Percentiles rank a stretch among this genome's conserved stretches.
These are phyloP conservation scores for Aegilops umbellulata DNA, from an alignment of 176 grass and related monocot species.

Conservation along the genomic window DNA sequence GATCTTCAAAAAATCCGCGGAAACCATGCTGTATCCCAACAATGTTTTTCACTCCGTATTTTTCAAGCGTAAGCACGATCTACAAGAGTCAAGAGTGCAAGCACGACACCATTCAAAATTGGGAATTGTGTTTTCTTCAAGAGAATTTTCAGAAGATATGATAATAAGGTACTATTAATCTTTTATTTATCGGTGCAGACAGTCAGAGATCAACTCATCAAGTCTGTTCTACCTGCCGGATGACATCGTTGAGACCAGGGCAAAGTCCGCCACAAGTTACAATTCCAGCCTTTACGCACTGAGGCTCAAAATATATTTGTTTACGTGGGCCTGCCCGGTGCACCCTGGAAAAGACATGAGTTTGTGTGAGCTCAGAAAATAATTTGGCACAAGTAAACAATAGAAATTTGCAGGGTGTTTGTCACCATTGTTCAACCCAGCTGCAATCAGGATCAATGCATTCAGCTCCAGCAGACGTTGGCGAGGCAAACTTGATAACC, in stretches of 20 bases:
- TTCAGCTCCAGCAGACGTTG: conserved; percentile 86
- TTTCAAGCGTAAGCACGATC: conserved; percentile 98
- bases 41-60: conserved; percentile 97
- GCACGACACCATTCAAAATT: background rate
- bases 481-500: conserved; percentile 90
- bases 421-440: conserved; percentile 94
- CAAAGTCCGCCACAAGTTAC: conserved; percentile 93
- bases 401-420: conserved; percentile 12
- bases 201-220: background rate
- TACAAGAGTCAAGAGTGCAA: conserved; percentile 48
- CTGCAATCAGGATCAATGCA: conserved; percentile 80
- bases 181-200: conserved; percentile 9
- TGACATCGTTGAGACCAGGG: conserved; percentile 98
- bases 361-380: background rate
- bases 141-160: conserved; percentile 11
- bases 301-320: conserved; percentile 93
- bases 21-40: conserved; percentile 91
- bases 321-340: conserved; percentile 87
- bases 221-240: conserved; percentile 62
- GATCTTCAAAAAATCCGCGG: conserved; percentile 81
- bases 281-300: conserved; percentile 85
- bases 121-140: conserved; percentile 17
- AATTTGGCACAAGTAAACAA: background rate
- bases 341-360: conserved; percentile 66
- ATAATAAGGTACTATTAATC: background rate